Conservation (phyloP, 1,284 basidiomycete genomes). For the Ceratobasidium sp. region DNA sequence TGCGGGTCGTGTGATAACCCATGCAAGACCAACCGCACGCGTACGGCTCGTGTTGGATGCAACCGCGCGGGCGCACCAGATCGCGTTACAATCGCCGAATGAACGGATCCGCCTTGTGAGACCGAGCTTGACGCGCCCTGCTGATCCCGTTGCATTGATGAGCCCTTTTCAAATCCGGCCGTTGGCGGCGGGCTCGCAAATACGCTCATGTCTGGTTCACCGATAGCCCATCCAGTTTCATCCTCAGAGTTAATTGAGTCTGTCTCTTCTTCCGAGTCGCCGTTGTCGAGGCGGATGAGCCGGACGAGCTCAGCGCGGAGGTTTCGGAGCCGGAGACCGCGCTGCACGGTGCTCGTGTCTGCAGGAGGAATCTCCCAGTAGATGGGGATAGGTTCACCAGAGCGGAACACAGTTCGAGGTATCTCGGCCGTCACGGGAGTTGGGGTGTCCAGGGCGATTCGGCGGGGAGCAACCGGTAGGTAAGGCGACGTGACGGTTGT, state of each 20-base stretch:
- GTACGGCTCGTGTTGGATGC: constrained; percentile 75
- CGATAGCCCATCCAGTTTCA: constrained; percentile 32
- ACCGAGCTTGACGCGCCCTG: constrained; percentile 28
- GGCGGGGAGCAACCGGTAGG: constrained; percentile 71
- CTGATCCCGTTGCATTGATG: constrained; percentile 25
- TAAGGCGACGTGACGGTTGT: constrained; percentile 70
- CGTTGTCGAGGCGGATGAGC: constrained; percentile 51
- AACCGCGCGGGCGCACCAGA: constrained; percentile 86
- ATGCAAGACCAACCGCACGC: constrained; percentile 78
- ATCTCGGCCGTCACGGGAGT: constrained; percentile 76
- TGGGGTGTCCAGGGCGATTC: constrained; percentile 70
- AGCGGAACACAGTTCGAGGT: constrained; percentile 75
- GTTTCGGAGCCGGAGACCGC: constrained; percentile 78
- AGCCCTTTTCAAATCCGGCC: constrained; percentile 30
- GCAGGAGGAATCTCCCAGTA: constrained; percentile 84
- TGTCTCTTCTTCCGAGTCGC: constrained; percentile 53
- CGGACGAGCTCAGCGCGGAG: constrained; percentile 80
- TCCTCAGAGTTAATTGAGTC: constrained; percentile 47
- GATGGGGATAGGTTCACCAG: constrained; percentile 77
- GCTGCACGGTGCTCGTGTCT: constrained; percentile 71
- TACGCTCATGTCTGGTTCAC: constrained; percentile 32
- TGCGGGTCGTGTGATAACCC: constrained; percentile 69
- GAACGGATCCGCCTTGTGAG: constrained; percentile 41
- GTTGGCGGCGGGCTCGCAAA: constrained; percentile 27
- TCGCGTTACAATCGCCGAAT: constrained; percentile 67